Evolutionary conservation across 768 basidiomycete genomes (phyloP), one percentile per base, ranked within the genome.

Genomic region (Hericium coralloides): DNA sequence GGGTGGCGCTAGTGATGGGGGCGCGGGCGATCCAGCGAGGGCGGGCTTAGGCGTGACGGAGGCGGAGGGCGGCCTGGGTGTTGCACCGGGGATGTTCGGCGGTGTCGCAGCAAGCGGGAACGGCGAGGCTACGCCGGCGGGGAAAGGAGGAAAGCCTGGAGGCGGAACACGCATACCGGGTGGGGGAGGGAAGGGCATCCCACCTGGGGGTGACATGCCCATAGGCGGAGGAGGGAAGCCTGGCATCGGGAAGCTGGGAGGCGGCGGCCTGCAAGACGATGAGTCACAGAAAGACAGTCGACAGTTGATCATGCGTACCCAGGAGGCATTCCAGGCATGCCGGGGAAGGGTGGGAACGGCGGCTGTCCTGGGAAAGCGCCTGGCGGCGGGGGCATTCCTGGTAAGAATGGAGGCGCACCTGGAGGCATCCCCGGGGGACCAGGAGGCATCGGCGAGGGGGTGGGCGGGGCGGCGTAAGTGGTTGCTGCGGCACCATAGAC

Each of bases 401-500:
- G 84, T 55, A 69, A 62, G 59, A 69, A 69, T 38, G 71, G 68
- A 38, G 72, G 70, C 62, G 68, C 72, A 66, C 77, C 76, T 60
- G 77, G 73, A 60, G 74, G 75, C 38, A 71, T 60, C 38, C 74
- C 65, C 6, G 70, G 73, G 26, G 57, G 56, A 38, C 22, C 38
- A 12, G 71, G 66, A 12, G 71, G 66, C 55, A 63, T 31, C 3
- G 65, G 60, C 37, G 66, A 61, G 5, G 73, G 66, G 37, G 71
- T 66, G 8, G 78, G 73, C 17, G 76, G 73, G 12, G 67, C 67
- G 17, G 76, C 73, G 63, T 92, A 92, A 1, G 87, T 75, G 63
- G 88, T 87, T 0, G 90, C 82, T 2, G 85, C 82, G 31, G 85
- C 88, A 20, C 82, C 82, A 63, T 86, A 91, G 0, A 92, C 89